Evolutionary conservation across 345 rosid genomes (phyloP).

Genomic region (Salix koriyanagi): DNA sequence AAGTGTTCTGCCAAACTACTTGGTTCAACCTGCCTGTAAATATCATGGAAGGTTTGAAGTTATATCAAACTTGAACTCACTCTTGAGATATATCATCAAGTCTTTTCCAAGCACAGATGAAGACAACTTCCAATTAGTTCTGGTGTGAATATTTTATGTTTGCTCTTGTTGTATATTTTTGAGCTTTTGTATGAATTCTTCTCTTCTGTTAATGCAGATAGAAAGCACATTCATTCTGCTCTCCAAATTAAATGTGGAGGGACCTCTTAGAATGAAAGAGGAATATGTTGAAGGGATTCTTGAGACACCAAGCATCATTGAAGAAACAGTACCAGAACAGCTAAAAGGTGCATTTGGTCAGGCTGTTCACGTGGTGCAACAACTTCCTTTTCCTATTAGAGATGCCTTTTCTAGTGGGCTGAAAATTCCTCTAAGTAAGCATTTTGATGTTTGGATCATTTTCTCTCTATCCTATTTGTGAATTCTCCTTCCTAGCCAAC

Average conservation of each 20-base stretch:
- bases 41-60: not conserved
- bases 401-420: constrained; percentile 65
- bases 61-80: not conserved
- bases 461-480: not conserved
- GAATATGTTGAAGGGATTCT: constrained; percentile 76
- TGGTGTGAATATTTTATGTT: not conserved
- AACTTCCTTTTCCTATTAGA: constrained; percentile 70
- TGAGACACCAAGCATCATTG: constrained; percentile 72
- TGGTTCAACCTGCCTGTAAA: not conserved
- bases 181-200: not conserved
- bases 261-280: constrained; percentile 89
- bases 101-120: not conserved
- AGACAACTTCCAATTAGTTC: not conserved
- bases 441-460: not conserved
- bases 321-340: constrained; percentile 80
- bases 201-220: constrained; percentile 47
- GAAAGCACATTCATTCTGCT: constrained; percentile 67
- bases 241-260: constrained; percentile 72
- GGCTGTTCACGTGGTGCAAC: constrained; percentile 61
- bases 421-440: constrained; percentile 79
- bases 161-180: not conserved
- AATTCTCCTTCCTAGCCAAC: not conserved
- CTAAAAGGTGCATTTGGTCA: constrained; percentile 70
- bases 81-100: not conserved
- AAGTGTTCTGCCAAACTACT: not conserved